These are phyloP conservation scores for Globisporangium recalcitrans DNA, from an alignment of 352 stramenopile species.

Conservation along the genomic window DNA sequence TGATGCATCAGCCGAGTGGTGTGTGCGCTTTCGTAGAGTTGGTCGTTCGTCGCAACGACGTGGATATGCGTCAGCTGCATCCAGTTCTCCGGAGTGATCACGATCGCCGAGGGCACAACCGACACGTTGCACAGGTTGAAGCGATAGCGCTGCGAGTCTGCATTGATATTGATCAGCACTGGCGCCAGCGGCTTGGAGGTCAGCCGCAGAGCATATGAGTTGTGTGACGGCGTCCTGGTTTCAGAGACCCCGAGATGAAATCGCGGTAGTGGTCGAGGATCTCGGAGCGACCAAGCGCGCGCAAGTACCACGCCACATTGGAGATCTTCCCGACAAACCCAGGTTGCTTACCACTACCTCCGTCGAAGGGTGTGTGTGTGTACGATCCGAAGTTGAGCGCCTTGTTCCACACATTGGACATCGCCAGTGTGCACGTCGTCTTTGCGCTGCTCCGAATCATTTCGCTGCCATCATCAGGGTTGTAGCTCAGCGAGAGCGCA, in stretches of 20 bases:
- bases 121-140: conserved; percentile 72
- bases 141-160: conserved; percentile 57
- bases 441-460: conserved; percentile 15
- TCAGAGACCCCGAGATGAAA: conserved; percentile 29
- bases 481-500: conserved; percentile 32
- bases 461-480: background rate
- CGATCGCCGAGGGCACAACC: conserved; percentile 28
- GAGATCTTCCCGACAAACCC: conserved; percentile 39
- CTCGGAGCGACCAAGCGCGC: conserved; percentile 27
- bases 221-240: conserved; percentile 30
- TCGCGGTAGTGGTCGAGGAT: conserved; percentile 69
- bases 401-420: conserved; percentile 38
- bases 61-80: conserved; percentile 28
- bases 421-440: conserved; percentile 29
- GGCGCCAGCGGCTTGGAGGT: conserved; percentile 34
- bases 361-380: background rate
- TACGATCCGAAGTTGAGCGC: conserved; percentile 26
- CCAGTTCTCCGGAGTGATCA: conserved; percentile 46
- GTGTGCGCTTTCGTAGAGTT: conserved; percentile 55
- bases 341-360: background rate
- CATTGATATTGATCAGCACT: conserved; percentile 45
- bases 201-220: conserved; percentile 47
- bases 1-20: conserved; percentile 25
- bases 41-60: conserved; percentile 47
- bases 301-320: conserved; percentile 54